Evolutionary conservation across 495 filamentous ascomycete species (phyloP), one percentile per base, ranked within the genome.

Genomic region (Friedmanniomyces endolithicus): DNA sequence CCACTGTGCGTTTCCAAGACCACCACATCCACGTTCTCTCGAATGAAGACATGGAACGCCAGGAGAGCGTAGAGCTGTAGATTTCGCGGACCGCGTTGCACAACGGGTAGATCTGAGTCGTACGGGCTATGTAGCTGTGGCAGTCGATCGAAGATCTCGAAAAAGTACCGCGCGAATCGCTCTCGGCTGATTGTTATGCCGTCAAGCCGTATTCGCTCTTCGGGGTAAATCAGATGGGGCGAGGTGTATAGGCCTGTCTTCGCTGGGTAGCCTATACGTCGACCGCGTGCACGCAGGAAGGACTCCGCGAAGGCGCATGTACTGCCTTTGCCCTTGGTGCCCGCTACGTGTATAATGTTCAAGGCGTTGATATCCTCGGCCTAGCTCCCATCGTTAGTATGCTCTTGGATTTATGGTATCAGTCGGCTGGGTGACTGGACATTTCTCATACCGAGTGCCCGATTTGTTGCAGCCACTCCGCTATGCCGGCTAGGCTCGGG

Each of bases 301-400:
- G 66, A 68, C 2, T 67, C 60, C 6, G 66, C 64, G 47, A 74
- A 78, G 3, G 74, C 72, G 61, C 73, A 76, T 6, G 74, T 78
- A 46, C 69, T 74, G 0, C 74, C 74, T 58, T 78, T 78, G 11
- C 74, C 74, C 65, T 78, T 77, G 0, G 75, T 78, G 0, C 74
- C 75, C 8, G 72, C 63, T 43, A 77, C 57, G 54, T 78, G 75
- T 25, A 78, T 64, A 16, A 75, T 63, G 50, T 76, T 68, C 14
- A 68, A 57, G 1, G 20, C 19, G 45, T 60, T 56, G 34, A 65
- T 37, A 19, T 61, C 61, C 8, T 2, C 29, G 45, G 33, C 47
- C 24, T 24, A 24, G 29, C 2, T 11, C 6, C 29, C 22, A 14
- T 43, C 46, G 23, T 43, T 17, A 22, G 25, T 24, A 31, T 9